Evolutionary conservation across 2,329 filamentous ascomycete species (phyloP).

Genomic region (Dendryphion nanum): DNA sequence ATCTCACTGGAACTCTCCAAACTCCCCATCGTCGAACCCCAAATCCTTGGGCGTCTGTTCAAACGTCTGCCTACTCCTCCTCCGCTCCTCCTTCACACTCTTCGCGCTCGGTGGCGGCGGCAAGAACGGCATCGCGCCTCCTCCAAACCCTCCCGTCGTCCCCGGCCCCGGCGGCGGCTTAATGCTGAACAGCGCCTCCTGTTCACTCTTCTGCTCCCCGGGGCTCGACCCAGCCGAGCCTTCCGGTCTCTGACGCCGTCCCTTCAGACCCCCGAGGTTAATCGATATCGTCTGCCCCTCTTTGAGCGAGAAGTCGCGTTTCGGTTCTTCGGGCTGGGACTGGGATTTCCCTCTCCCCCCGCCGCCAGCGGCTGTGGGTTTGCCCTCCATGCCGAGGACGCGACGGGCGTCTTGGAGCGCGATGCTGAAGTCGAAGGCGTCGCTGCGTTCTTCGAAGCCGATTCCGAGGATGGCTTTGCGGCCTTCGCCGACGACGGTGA

Average conservation of each 20-base stretch:
- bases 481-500: slow-evolving; percentile 74
- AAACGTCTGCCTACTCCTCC: slow-evolving; percentile 49
- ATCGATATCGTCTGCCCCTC: slow-evolving; percentile 87
- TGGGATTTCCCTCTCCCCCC: slow-evolving; percentile 21
- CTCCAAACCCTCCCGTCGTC: slow-evolving; percentile 10
- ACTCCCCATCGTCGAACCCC: slow-evolving; percentile 84
- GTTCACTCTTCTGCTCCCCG: slow-evolving; percentile 37
- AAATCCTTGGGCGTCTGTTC: slow-evolving; percentile 56
- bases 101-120: slow-evolving; percentile 66
- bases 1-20: slow-evolving; percentile 71
- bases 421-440: slow-evolving; percentile 83
- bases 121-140: slow-evolving; percentile 46
- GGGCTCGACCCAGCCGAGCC: slow-evolving; percentile 42
- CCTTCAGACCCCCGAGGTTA: slow-evolving; percentile 62
- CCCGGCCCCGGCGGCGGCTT: slow-evolving; percentile 61
- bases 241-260: slow-evolving; percentile 43
- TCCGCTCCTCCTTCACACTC: slow-evolving; percentile 61
- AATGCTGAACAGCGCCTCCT: slow-evolving; percentile 65
- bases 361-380: slow-evolving; percentile 21
- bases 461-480: slow-evolving; percentile 78
- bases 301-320: slow-evolving; percentile 80
- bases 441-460: slow-evolving; percentile 81
- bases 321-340: slow-evolving; percentile 50
- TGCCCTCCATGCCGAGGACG: slow-evolving; percentile 60
- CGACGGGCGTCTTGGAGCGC: slow-evolving; percentile 75